A percentile compares a stretch with the other conserved stretches of the same genome.
These are phyloP conservation scores for Trichosporon sp. DNA, from an alignment of 1,284 basidiomycete genomes.

Conservation along the genomic window DNA sequence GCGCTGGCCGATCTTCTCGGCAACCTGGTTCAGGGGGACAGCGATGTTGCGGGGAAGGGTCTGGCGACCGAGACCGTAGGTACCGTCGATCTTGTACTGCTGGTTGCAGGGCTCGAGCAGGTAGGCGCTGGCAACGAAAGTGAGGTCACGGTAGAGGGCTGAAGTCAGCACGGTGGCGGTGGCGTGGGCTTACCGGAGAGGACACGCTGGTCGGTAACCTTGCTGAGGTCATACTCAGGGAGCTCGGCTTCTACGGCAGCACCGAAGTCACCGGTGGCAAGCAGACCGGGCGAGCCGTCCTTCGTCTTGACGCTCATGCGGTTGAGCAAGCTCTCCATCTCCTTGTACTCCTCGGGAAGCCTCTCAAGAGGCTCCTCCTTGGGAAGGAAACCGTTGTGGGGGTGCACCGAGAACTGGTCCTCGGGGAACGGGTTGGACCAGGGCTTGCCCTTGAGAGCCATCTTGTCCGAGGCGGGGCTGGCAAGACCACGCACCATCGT, in stretches of 20 bases:
- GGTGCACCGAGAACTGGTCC: slow-evolving; percentile 14
- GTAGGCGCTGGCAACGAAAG: slow-evolving; percentile 19
- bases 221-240: slow-evolving; percentile 17
- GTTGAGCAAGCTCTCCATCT: slow-evolving; percentile 17
- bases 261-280: slow-evolving; percentile 17
- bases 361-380: slow-evolving; percentile 12
- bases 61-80: slow-evolving; percentile 20
- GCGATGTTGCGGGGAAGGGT: slow-evolving; percentile 20
- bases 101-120: slow-evolving; percentile 21
- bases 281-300: slow-evolving; percentile 15
- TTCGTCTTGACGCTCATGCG: slow-evolving; percentile 15
- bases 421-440: slow-evolving; percentile 18
- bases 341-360: slow-evolving; percentile 19
- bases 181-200: slow-evolving; percentile 8
- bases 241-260: slow-evolving; percentile 14
- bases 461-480: not conserved
- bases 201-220: slow-evolving; percentile 13
- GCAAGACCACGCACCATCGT: not conserved
- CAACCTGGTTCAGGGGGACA: slow-evolving; percentile 15
- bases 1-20: slow-evolving; percentile 18
- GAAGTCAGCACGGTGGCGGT: not conserved
- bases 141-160: slow-evolving; percentile 23
- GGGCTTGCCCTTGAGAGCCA: not conserved
- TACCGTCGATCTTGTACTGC: slow-evolving; percentile 17
- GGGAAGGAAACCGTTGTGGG: slow-evolving; percentile 20